Conservation (phyloP, 495 filamentous ascomycete genomes). For the Penicillium odoratum region DNA sequence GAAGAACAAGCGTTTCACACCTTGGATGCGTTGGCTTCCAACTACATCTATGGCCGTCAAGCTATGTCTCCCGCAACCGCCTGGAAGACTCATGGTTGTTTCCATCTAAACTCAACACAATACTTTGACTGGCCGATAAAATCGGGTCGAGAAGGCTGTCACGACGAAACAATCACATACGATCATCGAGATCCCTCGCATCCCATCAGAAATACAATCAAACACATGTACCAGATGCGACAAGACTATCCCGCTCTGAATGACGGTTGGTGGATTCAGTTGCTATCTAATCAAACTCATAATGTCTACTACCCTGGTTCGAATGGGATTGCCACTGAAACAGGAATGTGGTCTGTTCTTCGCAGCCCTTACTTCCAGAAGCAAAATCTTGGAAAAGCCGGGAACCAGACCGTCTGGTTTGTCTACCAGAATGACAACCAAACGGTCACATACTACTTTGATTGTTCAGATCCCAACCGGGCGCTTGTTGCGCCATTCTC, state of each 20-base stretch:
- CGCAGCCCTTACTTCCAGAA: slow-evolving; percentile 49
- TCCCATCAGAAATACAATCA: slow-evolving; percentile 65
- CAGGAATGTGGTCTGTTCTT: slow-evolving; percentile 66
- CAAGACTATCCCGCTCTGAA: slow-evolving; percentile 60
- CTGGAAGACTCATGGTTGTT: slow-evolving; percentile 72
- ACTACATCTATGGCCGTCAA: slow-evolving; percentile 71
- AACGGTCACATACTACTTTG: slow-evolving; percentile 58
- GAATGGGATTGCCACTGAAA: slow-evolving; percentile 55
- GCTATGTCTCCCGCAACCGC: slow-evolving; percentile 66
- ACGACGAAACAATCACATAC: slow-evolving; percentile 56
- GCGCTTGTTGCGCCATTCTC: slow-evolving; percentile 62
- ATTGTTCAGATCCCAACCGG: slow-evolving; percentile 49
- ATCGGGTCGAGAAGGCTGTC: slow-evolving; percentile 55
- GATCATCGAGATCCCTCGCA: slow-evolving; percentile 73
- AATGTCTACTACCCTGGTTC: slow-evolving; percentile 55
- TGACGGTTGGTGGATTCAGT: slow-evolving; percentile 61
- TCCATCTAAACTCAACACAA: slow-evolving; percentile 53
- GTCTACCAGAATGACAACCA: slow-evolving; percentile 64
- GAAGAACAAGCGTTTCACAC: slow-evolving; percentile 72
- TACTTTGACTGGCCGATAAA: slow-evolving; percentile 62
- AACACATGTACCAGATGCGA: slow-evolving; percentile 65
- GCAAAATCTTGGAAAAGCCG: slow-evolving; percentile 51
- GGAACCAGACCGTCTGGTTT: slow-evolving; percentile 63
- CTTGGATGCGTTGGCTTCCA: slow-evolving; percentile 64
- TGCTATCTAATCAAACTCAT: slow-evolving; percentile 60